Conservation (phyloP, 129 eudicot genomes). For the Pseudognaphalium luteoalbum region DNA sequence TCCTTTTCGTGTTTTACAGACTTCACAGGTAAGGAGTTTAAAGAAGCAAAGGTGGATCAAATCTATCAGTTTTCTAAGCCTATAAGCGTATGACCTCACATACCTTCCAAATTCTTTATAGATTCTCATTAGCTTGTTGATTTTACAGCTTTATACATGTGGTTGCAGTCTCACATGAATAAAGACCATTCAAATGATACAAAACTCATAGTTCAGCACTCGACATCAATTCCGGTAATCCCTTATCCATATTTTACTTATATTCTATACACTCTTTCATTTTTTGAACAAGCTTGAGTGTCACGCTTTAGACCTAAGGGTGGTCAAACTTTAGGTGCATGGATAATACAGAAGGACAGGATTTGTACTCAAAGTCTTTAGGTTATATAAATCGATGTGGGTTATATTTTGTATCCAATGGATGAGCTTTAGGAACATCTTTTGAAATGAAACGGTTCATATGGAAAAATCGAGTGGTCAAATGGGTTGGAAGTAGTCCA, state of each 20-base stretch:
- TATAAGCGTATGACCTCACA: conserved; percentile 50
- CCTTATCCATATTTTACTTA: conserved; percentile 1
- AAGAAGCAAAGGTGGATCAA: conserved; percentile 76
- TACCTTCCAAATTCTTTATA: not conserved
- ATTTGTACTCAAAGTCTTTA: too few relatives aligned
- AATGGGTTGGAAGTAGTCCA: too few relatives aligned
- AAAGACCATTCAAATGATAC: conserved; percentile 87
- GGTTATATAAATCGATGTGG: too few relatives aligned
- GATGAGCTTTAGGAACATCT: too few relatives aligned
- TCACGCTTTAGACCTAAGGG: too few relatives aligned
- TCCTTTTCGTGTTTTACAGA: conserved; percentile 37
- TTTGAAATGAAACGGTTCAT: too few relatives aligned
- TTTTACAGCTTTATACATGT: conserved; percentile 10
- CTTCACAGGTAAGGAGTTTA: conserved; percentile 62
- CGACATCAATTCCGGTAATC: conserved; percentile 82
- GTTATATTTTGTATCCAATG: too few relatives aligned
- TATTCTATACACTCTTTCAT: not conserved
- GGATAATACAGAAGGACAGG: too few relatives aligned
- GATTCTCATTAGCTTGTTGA: not conserved
- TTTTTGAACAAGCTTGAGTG: not conserved
- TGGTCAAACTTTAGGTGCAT: too few relatives aligned
- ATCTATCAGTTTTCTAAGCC: conserved; percentile 95
- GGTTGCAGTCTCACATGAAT: conserved; percentile 91
- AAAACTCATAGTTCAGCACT: conserved; percentile 81
- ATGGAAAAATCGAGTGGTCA: too few relatives aligned